phyloP scores from a whole-genome alignment of 2,329 filamentous ascomycete genomes.

The Helicocarpus griseus region DNA sequence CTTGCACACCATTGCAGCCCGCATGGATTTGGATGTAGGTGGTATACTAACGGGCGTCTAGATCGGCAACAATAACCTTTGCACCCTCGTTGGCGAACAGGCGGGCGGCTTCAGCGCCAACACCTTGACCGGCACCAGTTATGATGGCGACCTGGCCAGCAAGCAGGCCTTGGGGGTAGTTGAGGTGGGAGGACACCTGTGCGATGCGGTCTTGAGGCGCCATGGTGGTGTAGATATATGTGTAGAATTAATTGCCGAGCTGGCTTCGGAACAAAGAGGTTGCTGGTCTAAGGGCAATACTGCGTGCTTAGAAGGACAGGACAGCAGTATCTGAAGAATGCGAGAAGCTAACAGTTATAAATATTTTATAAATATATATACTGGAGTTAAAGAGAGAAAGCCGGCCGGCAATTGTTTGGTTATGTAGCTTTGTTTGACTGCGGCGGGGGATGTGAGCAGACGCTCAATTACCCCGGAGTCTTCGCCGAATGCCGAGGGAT shows the following conservation, averaged over 20 bases:
- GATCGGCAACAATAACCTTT: conserved; percentile 73
- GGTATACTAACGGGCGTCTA: conserved; percentile 54
- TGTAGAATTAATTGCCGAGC: neutral
- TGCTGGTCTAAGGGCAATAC: neutral
- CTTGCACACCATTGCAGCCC: neutral
- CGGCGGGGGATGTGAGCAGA: neutral
- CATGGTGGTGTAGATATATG: conserved; percentile 19
- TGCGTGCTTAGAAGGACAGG: neutral
- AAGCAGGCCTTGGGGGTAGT: conserved; percentile 71
- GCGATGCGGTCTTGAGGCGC: conserved; percentile 48
- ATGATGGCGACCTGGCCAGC: conserved; percentile 76
- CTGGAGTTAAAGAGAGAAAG: neutral
- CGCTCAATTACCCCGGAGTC: neutral
- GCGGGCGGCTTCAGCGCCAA: conserved; percentile 72
- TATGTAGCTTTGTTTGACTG: neutral
- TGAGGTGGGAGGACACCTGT: conserved; percentile 69
- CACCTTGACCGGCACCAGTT: conserved; percentile 77
- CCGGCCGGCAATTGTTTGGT: neutral
- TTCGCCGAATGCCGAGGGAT: conserved; percentile 2
- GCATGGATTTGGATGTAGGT: neutral
- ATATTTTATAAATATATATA: neutral
- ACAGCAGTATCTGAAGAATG: neutral
- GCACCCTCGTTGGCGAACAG: conserved; percentile 83
- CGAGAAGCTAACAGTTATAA: neutral
- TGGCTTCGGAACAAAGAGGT: neutral